These are phyloP conservation scores for Haplographium delicatum DNA, from an alignment of 495 filamentous ascomycete species.

Conservation along the genomic window DNA sequence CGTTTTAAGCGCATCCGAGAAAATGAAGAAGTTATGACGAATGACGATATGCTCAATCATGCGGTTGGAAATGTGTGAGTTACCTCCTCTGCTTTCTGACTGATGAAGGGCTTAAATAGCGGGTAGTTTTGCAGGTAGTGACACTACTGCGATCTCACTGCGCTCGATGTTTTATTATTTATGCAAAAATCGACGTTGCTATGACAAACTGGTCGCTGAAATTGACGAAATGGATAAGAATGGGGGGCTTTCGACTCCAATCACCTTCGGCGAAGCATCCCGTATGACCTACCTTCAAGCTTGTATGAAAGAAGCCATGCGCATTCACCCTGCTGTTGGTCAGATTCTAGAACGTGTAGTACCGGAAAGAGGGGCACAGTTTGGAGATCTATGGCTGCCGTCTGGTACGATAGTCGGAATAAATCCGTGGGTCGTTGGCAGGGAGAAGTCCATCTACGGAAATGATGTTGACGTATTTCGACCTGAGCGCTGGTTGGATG, in stretches of 20 bases:
- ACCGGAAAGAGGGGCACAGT: conserved; percentile 42
- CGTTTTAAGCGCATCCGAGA: not conserved
- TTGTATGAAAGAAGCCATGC: conserved; percentile 63
- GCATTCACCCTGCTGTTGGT: conserved; percentile 57
- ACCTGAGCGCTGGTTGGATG: conserved; percentile 1
- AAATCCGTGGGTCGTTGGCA: conserved; percentile 44
- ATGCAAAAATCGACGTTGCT: not conserved
- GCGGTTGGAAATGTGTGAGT: not conserved
- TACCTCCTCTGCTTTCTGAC: not conserved
- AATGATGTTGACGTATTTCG: not conserved
- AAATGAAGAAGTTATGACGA: not conserved
- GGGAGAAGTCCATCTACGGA: conserved; percentile 41
- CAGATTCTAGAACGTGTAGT: conserved; percentile 60
- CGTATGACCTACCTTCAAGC: no score
- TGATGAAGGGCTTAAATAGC: not conserved
- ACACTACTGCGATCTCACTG: not conserved
- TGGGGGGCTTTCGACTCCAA: not conserved
- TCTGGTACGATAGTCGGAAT: conserved; percentile 48
- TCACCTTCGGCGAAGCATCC: no score
- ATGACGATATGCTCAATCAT: not conserved
- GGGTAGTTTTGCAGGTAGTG: not conserved
- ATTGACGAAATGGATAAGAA: not conserved
- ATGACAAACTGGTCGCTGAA: not conserved
- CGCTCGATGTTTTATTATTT: not conserved
- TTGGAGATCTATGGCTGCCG: conserved; percentile 45